Base-by-base conservation (phyloP, 2,329 filamentous ascomycete genomes). In the Helotiales sp. region DNA sequence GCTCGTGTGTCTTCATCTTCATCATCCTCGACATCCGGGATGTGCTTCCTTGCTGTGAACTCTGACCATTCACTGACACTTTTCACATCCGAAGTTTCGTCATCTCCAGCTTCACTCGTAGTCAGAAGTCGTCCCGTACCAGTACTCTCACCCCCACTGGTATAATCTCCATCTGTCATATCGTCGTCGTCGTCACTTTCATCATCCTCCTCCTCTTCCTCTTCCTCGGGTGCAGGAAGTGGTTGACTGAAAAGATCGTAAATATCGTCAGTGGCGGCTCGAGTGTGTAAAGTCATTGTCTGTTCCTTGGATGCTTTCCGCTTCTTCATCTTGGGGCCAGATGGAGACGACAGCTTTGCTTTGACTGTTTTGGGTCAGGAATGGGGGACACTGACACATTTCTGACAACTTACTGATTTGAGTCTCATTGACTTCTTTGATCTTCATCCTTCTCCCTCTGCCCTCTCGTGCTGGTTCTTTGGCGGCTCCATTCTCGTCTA, bases 211-310 rank as follows among this genome's bases (percentile, higher is more conserved):
- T 79, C 79, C 17, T 80, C 75, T 0, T 78, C 75, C 32, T 79
- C 74, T 26, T 79, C 75, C 57, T 75, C 72, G 17, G 71, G 76
- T 68, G 71, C 77, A 64, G 81, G 80, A 22, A 95, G 79, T 1
- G 96, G 95, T 66, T 96, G 92, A 75, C 96, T 98, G 80, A 98
- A 99, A 57, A 99, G 93, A 66, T 93, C 93, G 75, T 98, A 98
- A 61, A 99, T 97, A 73, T 99, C 96, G 73, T 98, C 94, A 69
- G 95, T 97, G 4, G 96, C 96, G 71, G 96, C 95, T 74, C 88
- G 92, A 13, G 96, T 99, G 77, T 98, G 93, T 71, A 99, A 87
- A 0, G 96, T 99, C 94, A 99, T 97, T 1, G 96, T 99, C n/a
- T 94, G 92, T 79, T 98, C 95, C 40, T 84, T 81, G 11, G 84